Conservation (phyloP, 192 early-diverging fungal species). For the Dissophora ornata region DNA sequence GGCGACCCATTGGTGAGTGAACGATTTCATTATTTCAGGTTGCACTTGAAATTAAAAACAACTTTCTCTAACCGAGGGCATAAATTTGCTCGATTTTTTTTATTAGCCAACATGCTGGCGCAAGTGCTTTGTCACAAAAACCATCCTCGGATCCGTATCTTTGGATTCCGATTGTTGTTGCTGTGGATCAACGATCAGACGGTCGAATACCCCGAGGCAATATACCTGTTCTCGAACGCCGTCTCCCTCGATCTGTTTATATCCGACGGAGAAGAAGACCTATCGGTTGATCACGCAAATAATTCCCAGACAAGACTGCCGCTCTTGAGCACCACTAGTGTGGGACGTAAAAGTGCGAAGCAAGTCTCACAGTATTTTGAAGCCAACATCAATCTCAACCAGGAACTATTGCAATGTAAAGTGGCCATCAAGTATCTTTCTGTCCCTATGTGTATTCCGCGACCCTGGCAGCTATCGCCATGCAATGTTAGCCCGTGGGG, state of each 20-base stretch:
- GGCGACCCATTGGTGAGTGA: constrained; percentile 67
- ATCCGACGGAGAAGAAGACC: constrained; percentile 55
- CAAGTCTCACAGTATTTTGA: constrained; percentile 43
- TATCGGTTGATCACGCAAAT: constrained; percentile 32
- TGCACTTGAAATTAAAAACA: no score
- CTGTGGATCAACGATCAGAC: constrained; percentile 78
- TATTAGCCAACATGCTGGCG: constrained; percentile 70
- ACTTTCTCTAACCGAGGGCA: no score
- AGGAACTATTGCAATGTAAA: constrained; percentile 43
- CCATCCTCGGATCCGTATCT: constrained; percentile 72
- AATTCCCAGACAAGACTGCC: constrained; percentile 38
- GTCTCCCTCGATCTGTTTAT: constrained; percentile 70
- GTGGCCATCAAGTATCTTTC: no score
- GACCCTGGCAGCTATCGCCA: no score
- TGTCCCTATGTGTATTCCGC: not conserved
- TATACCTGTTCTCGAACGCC: constrained; percentile 72
- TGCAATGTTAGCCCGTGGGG: no score
- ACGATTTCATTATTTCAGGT: not conserved
- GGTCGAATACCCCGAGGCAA: constrained; percentile 66
- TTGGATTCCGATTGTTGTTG: constrained; percentile 80
- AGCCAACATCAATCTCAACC: constrained; percentile 33
- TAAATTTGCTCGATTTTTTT: no score
- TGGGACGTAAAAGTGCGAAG: constrained; percentile 29
- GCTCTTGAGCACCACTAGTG: constrained; percentile 25
- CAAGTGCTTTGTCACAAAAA: constrained; percentile 74